These are phyloP conservation scores for Mycena latifolia DNA, from an alignment of 768 basidiomycete species.

Conservation along the genomic window DNA sequence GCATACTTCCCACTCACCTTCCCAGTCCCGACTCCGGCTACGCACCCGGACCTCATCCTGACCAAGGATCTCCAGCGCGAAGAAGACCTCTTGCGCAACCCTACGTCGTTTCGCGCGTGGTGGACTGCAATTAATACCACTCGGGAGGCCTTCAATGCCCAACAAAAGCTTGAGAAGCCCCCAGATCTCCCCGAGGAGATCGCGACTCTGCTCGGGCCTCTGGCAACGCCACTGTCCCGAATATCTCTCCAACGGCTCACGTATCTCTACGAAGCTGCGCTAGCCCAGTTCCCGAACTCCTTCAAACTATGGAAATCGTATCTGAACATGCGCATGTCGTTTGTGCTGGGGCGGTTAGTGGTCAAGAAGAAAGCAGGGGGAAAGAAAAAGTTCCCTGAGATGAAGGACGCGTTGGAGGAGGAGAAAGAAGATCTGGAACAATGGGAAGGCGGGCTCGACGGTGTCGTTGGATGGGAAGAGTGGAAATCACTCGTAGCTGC, in stretches of 20 bases:
- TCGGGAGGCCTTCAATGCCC: slow-evolving; percentile 70
- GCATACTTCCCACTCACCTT: slow-evolving; percentile 85
- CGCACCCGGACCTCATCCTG: slow-evolving; percentile 81
- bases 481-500: slow-evolving; percentile 91
- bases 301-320: slow-evolving; percentile 99
- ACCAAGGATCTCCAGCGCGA: slow-evolving; percentile 86
- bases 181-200: slow-evolving; percentile 63
- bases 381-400: slow-evolving; percentile 91
- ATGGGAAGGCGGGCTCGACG: slow-evolving; percentile 91
- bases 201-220: slow-evolving; percentile 77
- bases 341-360: slow-evolving; percentile 84
- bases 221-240: slow-evolving; percentile 79
- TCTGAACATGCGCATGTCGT: slow-evolving; percentile 83
- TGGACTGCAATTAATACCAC: slow-evolving; percentile 86
- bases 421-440: slow-evolving; percentile 83
- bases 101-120: slow-evolving; percentile 93
- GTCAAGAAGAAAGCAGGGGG: slow-evolving; percentile 85
- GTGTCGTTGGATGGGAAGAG: slow-evolving; percentile 94
- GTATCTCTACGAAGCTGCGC: slow-evolving; percentile 94
- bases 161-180: slow-evolving; percentile 68
- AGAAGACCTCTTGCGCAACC: slow-evolving; percentile 94
- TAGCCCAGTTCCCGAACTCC: slow-evolving; percentile 86
- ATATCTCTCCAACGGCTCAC: slow-evolving; percentile 86
- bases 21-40: slow-evolving; percentile 85
- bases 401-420: slow-evolving; percentile 91